Base-by-base conservation (phyloP, 2,329 filamentous ascomycete species). In the Verticillium nonalfalfae region DNA sequence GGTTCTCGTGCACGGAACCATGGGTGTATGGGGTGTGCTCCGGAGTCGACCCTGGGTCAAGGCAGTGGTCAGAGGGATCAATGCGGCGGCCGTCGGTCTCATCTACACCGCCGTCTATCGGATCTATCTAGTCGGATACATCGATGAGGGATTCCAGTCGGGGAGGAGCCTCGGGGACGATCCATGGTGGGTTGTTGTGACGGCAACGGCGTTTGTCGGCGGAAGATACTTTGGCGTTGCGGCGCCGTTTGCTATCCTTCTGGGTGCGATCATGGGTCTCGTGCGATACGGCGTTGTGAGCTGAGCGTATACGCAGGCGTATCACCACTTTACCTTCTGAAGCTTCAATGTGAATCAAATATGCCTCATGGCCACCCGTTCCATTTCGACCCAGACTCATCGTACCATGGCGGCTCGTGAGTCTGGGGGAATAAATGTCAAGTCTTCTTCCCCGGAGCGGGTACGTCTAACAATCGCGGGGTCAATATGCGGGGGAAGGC, bases 61-160 rank as follows among this genome's bases (percentile, higher is more conserved):
- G 57, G 78, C 79, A 14, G 70, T 77, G 0, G 66, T 88, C 10
- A 69, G 84, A 14, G 85, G 86, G 0, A 71, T 87, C 5, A 88
- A 88, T 68, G 84, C 85, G 0, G 78, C 77, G 0, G 86, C 86
- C 0, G 83, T 88, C 0, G 85, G 85, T 0, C 66, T 88, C 39
- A 82, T 88, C 0, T 89, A 85, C 59, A 87, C 85, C 0, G 86
- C 85, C 0, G 85, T 89, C 1, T 88, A 88, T 64, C 75, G 84
- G 2, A 71, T 88, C 7, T 87, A 83, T 83, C 78, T 86, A 71
- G 82, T 88, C 66, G 86, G 86, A 0, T 86, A 80, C 62, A 71
- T 89, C 6, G 82, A 81, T 13, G 73, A 80, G 26, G 74, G 75
- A 0, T 79, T 76, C 18, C 73, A 76, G 61, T 68, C 68, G 2